phyloP scores from a whole-genome alignment of 148 eudicot genomes.

The Rhododendron ovatum region DNA sequence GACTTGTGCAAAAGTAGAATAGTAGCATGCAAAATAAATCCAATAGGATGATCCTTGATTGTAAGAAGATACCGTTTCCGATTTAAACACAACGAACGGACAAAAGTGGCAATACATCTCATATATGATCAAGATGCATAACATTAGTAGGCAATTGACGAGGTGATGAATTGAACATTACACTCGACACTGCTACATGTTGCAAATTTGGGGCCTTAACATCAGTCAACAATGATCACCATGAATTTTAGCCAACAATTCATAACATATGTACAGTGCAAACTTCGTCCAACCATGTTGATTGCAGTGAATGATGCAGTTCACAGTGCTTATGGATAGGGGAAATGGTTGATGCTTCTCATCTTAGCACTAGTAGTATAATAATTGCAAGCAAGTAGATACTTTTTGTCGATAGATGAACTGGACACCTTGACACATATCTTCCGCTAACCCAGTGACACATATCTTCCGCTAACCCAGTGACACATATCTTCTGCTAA shows the following conservation, averaged over 20 bases:
- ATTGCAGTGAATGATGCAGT: background rate
- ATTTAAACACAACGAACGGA: too few relatives aligned
- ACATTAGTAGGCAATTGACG: background rate
- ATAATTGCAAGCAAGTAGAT: background rate
- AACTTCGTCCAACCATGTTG: background rate
- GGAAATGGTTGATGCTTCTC: background rate
- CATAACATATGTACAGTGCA: background rate
- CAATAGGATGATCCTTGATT: background rate
- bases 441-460: too few relatives aligned
- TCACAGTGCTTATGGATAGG: background rate
- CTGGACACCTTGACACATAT: background rate
- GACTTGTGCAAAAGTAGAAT: background rate
- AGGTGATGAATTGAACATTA: background rate
- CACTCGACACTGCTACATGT: background rate
- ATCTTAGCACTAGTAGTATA: background rate
- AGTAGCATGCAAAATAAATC: background rate
- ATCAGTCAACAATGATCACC: background rate
- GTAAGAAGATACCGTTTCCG: background rate
- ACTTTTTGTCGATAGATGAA: background rate
- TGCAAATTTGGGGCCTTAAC: background rate
- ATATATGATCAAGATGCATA: background rate
- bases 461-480: too few relatives aligned
- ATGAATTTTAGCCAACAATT: background rate
- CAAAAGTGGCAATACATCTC: background rate
- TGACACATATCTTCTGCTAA: too few relatives aligned